phyloP scores from a whole-genome alignment of 306 rosid species.

The Pueraria montana region DNA sequence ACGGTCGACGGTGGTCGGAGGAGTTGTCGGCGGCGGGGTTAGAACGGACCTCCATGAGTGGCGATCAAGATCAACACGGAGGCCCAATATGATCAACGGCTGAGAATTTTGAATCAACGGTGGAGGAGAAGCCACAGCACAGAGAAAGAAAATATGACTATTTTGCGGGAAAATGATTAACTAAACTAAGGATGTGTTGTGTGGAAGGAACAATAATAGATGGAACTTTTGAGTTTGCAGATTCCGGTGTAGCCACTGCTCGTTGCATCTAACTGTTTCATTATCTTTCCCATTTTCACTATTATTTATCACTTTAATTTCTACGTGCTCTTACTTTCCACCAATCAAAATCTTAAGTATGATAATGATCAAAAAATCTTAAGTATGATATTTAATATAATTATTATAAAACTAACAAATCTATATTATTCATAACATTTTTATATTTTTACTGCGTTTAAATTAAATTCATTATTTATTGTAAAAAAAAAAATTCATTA shows the following conservation, averaged over 20 bases:
- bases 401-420: no score
- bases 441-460: no score
- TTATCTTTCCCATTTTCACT: background rate
- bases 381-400: no score
- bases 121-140: background rate
- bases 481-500: no score
- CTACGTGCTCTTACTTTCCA: background rate
- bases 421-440: no score
- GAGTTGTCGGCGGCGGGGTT: slow-evolving; percentile 69
- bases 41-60: slow-evolving; percentile 79
- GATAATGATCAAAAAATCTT: no score
- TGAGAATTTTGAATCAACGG: slow-evolving; percentile 41
- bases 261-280: slow-evolving; percentile 10
- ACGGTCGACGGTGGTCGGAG: slow-evolving; percentile 52
- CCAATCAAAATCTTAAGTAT: background rate
- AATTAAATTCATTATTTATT: no score
- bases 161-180: no score
- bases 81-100: slow-evolving; percentile 39
- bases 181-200: no score
- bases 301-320: background rate
- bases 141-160: background rate
- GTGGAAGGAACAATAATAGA: background rate
- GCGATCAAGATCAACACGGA: slow-evolving; percentile 50
- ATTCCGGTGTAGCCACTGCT: slow-evolving; percentile 21
- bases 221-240: slow-evolving; percentile 14